phyloP scores from a whole-genome alignment of 2,329 filamentous ascomycete genomes.

The Cadophora malorum region DNA sequence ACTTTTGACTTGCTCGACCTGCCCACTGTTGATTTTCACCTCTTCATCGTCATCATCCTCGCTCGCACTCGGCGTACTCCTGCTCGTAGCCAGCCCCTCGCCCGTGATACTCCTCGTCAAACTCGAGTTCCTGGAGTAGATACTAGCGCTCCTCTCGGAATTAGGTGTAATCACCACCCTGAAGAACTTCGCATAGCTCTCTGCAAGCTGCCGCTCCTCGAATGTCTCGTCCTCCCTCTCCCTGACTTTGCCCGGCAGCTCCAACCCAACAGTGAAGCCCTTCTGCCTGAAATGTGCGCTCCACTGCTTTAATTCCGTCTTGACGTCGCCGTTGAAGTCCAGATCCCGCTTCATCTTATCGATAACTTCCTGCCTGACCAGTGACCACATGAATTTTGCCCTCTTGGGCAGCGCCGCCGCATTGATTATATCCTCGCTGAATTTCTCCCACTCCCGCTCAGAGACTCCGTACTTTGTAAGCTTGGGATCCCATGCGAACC shows the following conservation, averaged over 20 bases:
- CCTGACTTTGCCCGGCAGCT: slow-evolving; percentile 34
- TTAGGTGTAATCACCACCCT: slow-evolving; percentile 38
- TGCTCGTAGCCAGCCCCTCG: slow-evolving; percentile 24
- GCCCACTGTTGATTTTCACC: slow-evolving; percentile 10
- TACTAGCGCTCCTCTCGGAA: slow-evolving; percentile 35
- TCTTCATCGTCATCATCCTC: slow-evolving; percentile 28
- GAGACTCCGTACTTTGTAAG: slow-evolving; percentile 38
- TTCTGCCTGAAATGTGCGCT: slow-evolving; percentile 37
- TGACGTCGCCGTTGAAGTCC: slow-evolving; percentile 36
- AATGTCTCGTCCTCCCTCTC: slow-evolving; percentile 31
- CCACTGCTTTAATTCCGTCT: slow-evolving; percentile 29
- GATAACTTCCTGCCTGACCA: slow-evolving; percentile 34
- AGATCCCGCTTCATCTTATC: slow-evolving; percentile 36
- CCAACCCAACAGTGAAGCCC: slow-evolving; percentile 35
- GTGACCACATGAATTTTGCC: slow-evolving; percentile 30
- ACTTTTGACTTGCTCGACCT: slow-evolving; percentile 20
- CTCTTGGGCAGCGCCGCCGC: slow-evolving; percentile 31
- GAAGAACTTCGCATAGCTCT: slow-evolving; percentile 35
- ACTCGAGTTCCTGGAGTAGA: slow-evolving; percentile 36
- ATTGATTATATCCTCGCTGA: slow-evolving; percentile 35
- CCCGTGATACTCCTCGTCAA: slow-evolving; percentile 36
- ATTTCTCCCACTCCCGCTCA: slow-evolving; percentile 37
- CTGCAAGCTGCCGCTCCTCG: slow-evolving; percentile 32
- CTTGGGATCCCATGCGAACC: slow-evolving; percentile 37
- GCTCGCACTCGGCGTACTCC: slow-evolving; percentile 15